These are phyloP conservation scores for Viridothelium virens DNA, from an alignment of 495 filamentous ascomycete genomes.

Conservation along the genomic window DNA sequence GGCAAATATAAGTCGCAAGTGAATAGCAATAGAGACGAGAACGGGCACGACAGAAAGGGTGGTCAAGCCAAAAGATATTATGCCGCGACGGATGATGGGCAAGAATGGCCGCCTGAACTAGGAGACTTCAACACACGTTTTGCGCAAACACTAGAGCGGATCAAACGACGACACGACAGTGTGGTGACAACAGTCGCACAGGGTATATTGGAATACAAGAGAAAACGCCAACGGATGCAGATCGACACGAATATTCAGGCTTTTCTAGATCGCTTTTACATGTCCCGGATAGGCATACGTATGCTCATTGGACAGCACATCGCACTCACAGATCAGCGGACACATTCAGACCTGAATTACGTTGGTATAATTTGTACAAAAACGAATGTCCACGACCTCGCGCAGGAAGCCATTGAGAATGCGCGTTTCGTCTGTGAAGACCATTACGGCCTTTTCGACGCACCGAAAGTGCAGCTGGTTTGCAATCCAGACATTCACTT, in stretches of 20 bases:
- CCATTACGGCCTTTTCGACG: conserved; percentile 96
- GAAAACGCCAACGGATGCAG: conserved; percentile 91
- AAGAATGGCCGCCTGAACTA: conserved; percentile 90
- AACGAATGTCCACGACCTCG: conserved; percentile 92
- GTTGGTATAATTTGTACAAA: conserved; percentile 98
- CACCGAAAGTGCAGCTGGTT: conserved; percentile 91
- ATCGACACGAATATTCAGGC: conserved; percentile 94
- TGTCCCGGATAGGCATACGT: conserved; percentile 98
- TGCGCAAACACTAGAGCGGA: conserved; percentile 72
- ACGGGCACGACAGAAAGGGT: conserved; percentile 42
- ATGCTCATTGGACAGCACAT: conserved; percentile 99
- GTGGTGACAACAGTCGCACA: conserved; percentile 92
- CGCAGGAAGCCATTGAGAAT: conserved; percentile 95
- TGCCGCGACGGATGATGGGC: conserved; percentile 77
- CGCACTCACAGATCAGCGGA: conserved; percentile 84
- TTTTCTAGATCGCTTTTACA: conserved; percentile 98
- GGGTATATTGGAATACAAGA: conserved; percentile 96
- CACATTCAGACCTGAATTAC: conserved; percentile 80
- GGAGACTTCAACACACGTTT: conserved; percentile 91
- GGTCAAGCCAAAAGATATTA: conserved; percentile 69
- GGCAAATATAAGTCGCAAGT: conserved; percentile 65
- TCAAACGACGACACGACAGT: conserved; percentile 92
- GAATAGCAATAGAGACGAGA: conserved; percentile 39
- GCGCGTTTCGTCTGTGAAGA: conserved; percentile 98
- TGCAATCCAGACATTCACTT: conserved; percentile 90